Evolutionary conservation across 805 yeast genomes (phyloP), one percentile per base, ranked within the genome.

Genomic region (Pichia kluyveri): DNA sequence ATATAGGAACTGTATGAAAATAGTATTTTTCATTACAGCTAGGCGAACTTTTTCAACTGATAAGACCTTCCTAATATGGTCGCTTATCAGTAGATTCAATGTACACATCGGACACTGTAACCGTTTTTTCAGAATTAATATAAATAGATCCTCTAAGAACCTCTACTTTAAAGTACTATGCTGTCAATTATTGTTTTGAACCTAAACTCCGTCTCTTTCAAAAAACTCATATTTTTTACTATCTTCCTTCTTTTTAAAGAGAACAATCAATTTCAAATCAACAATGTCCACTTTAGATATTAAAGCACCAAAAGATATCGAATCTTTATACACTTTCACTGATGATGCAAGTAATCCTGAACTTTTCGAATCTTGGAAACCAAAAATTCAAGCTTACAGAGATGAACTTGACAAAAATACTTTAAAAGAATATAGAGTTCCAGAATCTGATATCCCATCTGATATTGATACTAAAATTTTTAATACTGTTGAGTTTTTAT

Each of bases 311-410:
- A 36, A 49, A 19, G 52, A 59, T 31, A 49, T 63, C 10, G 62
- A 60, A 51, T 51, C 60, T 8, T 47, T 56, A 8, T 62, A 60
- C 52, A 62, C 61, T 46, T 60, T 63, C 55, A 56, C 57, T 1
- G 62, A 65, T 51, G 68, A 65, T 44, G 60, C 54, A 27, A 56
- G 61, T 15, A 53, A 76, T 55, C 59, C 69, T 1, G 72, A 65
- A 51, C 67, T 69, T 43, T 77, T 63, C 56, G 67, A 63, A 42
- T 54, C 65, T 30, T 77, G 71, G 71, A 53, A 67, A 42, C 81
- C 81, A 11, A 73, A 71, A 54, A 66, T 77, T 47, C 67, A 70
- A 49, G 62, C 67, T 41, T 73, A 73, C 56, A 57, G 60, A 39
- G 63, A 62, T 26, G 69, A 51, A 1, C 51, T 66, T 27, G 61